phyloP scores from a whole-genome alignment of 345 rosid species.

The Rhodomyrtus tomentosa region DNA sequence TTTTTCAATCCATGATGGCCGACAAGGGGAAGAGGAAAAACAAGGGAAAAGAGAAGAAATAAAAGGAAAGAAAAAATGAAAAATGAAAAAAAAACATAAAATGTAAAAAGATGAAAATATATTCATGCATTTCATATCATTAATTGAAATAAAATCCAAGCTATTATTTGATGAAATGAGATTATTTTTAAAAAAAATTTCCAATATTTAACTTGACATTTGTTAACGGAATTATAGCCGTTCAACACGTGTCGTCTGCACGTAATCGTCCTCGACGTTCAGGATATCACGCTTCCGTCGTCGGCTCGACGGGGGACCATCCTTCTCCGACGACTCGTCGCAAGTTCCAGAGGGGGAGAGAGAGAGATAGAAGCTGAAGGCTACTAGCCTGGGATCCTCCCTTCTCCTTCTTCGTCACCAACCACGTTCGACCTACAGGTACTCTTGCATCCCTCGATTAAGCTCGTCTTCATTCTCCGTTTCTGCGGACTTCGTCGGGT shows the following conservation, averaged over 20 bases:
- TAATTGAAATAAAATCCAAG: too few species aligned
- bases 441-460: neutral
- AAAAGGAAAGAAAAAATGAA: too few species aligned
- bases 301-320: neutral
- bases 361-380: neutral
- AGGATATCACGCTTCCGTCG: neutral
- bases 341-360: neutral
- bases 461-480: neutral
- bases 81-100: too few species aligned
- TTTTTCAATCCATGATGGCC: too few species aligned
- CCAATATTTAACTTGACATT: neutral
- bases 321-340: neutral
- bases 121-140: too few species aligned
- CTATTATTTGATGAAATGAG: too few species aligned
- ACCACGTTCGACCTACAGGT: neutral
- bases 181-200: too few species aligned
- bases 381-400: neutral
- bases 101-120: too few species aligned
- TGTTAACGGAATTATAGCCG: neutral
- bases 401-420: neutral
- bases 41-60: too few species aligned
- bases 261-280: neutral
- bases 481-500: neutral
- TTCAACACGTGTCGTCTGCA: neutral
- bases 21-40: too few species aligned